Base-by-base conservation (phyloP, 129 eudicot species). In the Escallonia rubra region DNA sequence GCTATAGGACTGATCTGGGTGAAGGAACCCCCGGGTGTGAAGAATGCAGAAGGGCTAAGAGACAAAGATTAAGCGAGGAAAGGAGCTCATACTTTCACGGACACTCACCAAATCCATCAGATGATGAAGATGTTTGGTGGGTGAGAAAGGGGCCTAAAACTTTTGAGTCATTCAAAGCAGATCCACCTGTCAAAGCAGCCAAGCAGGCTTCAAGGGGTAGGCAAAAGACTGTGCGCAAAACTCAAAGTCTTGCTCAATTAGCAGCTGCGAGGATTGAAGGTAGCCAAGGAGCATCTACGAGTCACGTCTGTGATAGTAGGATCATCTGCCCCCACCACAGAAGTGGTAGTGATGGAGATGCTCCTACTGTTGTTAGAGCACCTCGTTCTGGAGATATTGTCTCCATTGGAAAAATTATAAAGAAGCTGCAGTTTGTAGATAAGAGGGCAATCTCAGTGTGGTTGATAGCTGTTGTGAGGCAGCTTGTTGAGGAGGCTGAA, bases 271-370 rank as follows among this genome's bases (percentile, higher is more conserved):
- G 99, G 62, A 90, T 94, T 48, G 99, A 94, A 77, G 84, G 96
- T 71, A 94, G 99, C 63, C 96, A 89, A 61, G 97, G 99, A 58
- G 99, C 99, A 61, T 94, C 99, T 38, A 94, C 96, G n/a, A 94
- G 99, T 80, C 99, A 94, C 58, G 87, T 87, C 56, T 94, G 99
- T 82, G 99, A 94, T 67, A 94, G 75, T 69, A 79, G 69, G 76
- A 75, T 85, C 54, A 78, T 62, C 61, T 94, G 99, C 75, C 90
- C 97, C 12, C 95, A 90, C 70, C 99, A 94, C 60, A 59, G 78
- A 67, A 73, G 78, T 62, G 79, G 78, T 59, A 59, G 39, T 6
- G 99, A 90, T 16, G 79, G 66, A 10, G 96, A 83, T 10, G 73
- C 62, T 64, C 54, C 76, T 4, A 89, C 76, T 76, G 82, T 78